Evolutionary conservation across 225 moss, liverwort and hornwort species (phyloP).

Genomic region (Takakia lepidozioides): DNA sequence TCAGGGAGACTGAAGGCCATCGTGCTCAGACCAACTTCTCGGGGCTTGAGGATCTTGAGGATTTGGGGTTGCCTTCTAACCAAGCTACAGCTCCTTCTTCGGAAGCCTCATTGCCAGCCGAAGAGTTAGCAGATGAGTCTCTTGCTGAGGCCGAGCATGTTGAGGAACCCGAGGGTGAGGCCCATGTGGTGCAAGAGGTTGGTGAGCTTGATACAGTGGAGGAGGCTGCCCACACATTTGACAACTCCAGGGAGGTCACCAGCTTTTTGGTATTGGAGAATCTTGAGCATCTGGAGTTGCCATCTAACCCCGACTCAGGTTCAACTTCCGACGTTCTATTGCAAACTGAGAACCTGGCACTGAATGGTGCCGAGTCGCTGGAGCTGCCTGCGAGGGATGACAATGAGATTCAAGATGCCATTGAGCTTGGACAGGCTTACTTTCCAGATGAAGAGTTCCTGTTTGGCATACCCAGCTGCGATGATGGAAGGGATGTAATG

Average conservation of each 20-base stretch:
- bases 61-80: background rate
- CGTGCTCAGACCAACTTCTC: slow-evolving; percentile 30
- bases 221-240: no score
- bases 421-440: slow-evolving; percentile 17
- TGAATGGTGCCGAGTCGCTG: background rate
- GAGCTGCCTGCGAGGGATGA: background rate
- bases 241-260: no score
- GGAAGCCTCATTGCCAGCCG: background rate
- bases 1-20: slow-evolving; percentile 19
- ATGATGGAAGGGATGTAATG: slow-evolving; percentile 10
- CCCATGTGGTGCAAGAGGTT: no score
- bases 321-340: background rate
- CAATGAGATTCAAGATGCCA: slow-evolving; percentile 12
- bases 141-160: background rate
- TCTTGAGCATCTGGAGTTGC: no score
- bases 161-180: slow-evolving; percentile 1
- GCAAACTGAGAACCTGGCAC: background rate
- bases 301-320: background rate
- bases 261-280: no score
- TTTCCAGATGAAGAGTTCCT: slow-evolving; percentile 35
- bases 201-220: no score
- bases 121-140: background rate
- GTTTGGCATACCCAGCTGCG: slow-evolving; percentile 41
- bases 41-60: background rate
- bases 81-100: no score